Conservation (phyloP, 2,329 filamentous ascomycete species). For the Didymella keratinophila region DNA sequence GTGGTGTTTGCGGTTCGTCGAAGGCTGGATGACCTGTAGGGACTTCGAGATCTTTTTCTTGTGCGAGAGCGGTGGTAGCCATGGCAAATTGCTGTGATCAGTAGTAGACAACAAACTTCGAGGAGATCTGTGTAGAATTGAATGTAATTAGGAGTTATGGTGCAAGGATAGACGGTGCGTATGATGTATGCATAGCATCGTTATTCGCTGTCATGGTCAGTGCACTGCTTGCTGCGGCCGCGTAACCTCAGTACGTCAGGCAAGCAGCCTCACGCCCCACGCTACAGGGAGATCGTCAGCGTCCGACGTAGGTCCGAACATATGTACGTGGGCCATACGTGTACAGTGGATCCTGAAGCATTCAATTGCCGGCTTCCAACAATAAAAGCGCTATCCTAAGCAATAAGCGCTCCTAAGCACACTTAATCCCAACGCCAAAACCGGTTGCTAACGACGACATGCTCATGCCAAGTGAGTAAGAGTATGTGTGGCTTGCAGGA, state of each 20-base stretch:
- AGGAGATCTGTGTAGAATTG: too few relatives aligned
- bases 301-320: background rate
- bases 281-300: too few relatives aligned
- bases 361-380: conserved; percentile 8
- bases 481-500: conserved; percentile 12
- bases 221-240: background rate
- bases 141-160: too few relatives aligned
- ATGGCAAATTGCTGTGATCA: background rate
- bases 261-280: too few relatives aligned
- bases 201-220: background rate
- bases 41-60: background rate
- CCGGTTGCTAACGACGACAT: background rate
- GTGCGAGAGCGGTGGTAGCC: background rate
- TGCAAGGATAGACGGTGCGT: too few relatives aligned
- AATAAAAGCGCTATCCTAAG: conserved; percentile 10
- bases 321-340: too few relatives aligned
- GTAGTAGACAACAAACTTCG: too few relatives aligned
- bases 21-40: background rate
- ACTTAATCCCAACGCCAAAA: conserved; percentile 6
- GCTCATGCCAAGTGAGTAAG: conserved; percentile 10
- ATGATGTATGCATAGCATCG: background rate
- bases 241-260: too few relatives aligned
- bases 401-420: conserved; percentile 1
- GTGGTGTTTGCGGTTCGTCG: background rate
- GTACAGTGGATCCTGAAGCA: conserved; percentile 1